Base-by-base conservation (phyloP, 768 basidiomycete species). In the Suillus sp. region DNA sequence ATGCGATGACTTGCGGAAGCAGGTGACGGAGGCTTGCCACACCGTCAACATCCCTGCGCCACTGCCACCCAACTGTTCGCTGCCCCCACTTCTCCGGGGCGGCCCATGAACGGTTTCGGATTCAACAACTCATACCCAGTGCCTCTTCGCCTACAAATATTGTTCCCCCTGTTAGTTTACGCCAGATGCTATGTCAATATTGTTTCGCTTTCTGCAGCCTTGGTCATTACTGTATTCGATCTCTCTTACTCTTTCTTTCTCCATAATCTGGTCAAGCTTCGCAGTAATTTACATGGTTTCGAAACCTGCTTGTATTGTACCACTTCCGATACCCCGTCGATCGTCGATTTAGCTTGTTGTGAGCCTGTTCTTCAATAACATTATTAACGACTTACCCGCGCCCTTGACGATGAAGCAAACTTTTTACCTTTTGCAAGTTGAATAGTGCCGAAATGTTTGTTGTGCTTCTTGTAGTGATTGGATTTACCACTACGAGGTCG, bases 21-120 rank as follows among this genome's bases (percentile, higher is more conserved):
- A 80, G 53, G 75, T 87, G 37, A 76, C 76, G 16, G 80, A 82
- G 4, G 84, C 84, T 14, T 86, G 85, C 64, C 72, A 73, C 45
- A 67, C 75, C 30, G 79, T 75, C 38, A 78, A 80, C 13, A 75
- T 82, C 25, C 74, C 77, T 16, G 76, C 73, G 3, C 84, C 84
- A 3, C 72, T 77, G 58, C 75, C 79, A 16, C 69, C 78, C 37
- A 77, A 72, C 50, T 78, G 68, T 65, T 75, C 80, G 16, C 71
- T 83, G 16, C 78, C 83, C 18, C 54, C 75, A 54, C 75, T 67
- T 53, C 55, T 74, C 57, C 62, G 76, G 61, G 66, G 71, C 58
- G 74, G 68, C 18, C 38, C 38, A 55, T 76, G 63, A 74, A 43
- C 38, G 2, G 34, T 22, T 27, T 38, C 32, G 11, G 14, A 30